Base-by-base conservation (phyloP, 345 rosid genomes). In the Capsella bursapastoris region DNA sequence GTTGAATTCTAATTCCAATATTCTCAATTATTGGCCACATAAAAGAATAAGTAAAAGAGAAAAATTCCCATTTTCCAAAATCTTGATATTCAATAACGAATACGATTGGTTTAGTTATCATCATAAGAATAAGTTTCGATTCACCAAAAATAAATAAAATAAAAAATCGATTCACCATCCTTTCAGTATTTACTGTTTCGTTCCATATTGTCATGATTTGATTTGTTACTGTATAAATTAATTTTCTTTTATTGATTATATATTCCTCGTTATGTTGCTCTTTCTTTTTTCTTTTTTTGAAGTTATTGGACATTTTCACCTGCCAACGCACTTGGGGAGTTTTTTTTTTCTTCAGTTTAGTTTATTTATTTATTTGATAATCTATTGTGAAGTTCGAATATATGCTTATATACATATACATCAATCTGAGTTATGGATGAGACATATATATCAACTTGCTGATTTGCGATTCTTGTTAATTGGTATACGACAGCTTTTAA, bases 1-100 rank as follows among this genome's bases (percentile, higher is more conserved):
- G 43, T 63, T 66, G 70, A 76, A 70, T 61, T 76, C 75, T 69
- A 76, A 70, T 76, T 69, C 75, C 59, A 70, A 14, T 76, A 76
- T 76, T 76, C 79, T 76, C 79, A 76, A 69, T 76, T 69, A 70
- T 76, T 63, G 64, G 65, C 75, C 80, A 69, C 65, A 62, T 69
- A 55, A 47, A 62, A 47, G 75, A 76, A 76, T 70, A 63, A 14
- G 61, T 38, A 62, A 53, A n/a, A 53, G 58, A 62, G 47, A 55
- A 76, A 76, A 68, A 55, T 69, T 59, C 60, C 66, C 71, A 70
- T 53, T 70, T 59, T 45, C 57, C 5, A 68, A 60, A 68, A 60
- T 68, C 43, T 40, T 6, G 69, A 68, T 22, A 53, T 76, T 75
- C 50, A 53, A 34, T 27, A 61, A 61, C 57, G 68, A 53, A 32